Evolutionary conservation across 129 eudicot species (phyloP).

Genomic region (Artemisia tridentata): DNA sequence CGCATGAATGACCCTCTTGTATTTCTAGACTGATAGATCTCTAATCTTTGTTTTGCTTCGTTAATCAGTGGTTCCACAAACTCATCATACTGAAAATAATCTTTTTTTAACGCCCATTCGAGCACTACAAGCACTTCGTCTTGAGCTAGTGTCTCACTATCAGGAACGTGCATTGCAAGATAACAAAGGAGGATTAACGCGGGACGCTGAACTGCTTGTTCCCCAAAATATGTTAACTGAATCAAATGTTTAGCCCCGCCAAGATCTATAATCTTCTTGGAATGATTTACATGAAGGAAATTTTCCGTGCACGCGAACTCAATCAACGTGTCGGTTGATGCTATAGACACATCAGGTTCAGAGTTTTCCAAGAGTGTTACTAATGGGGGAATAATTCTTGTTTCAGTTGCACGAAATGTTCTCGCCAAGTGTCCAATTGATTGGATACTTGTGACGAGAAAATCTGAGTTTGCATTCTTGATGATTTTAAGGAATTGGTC

Average conservation of each 20-base stretch:
- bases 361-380: slow-evolving; percentile 47
- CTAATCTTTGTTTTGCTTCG: slow-evolving; percentile 51
- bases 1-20: slow-evolving; percentile 30
- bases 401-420: slow-evolving; percentile 63
- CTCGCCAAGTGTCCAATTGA: slow-evolving; percentile 52
- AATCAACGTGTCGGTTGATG: slow-evolving; percentile 38
- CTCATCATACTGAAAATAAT: slow-evolving; percentile 36
- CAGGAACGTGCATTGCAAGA: slow-evolving; percentile 49
- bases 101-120: slow-evolving; percentile 60
- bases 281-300: slow-evolving; percentile 45
- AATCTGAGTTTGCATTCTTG: slow-evolving; percentile 34
- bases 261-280: slow-evolving; percentile 38
- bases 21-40: slow-evolving; percentile 53
- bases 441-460: slow-evolving; percentile 40
- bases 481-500: slow-evolving; percentile 51
- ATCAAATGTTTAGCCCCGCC: slow-evolving; percentile 54
- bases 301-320: slow-evolving; percentile 57
- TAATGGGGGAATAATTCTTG: slow-evolving; percentile 46
- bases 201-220: slow-evolving; percentile 42
- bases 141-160: slow-evolving; percentile 50
- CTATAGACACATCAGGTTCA: slow-evolving; percentile 43
- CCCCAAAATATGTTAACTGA: slow-evolving; percentile 56
- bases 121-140: slow-evolving; percentile 53
- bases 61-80: slow-evolving; percentile 33
- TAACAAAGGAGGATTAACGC: slow-evolving; percentile 48